Evolutionary conservation across 2,329 filamentous ascomycete species (phyloP), one percentile per base, ranked within the genome.

Genomic region (Claviceps pazoutovae): DNA sequence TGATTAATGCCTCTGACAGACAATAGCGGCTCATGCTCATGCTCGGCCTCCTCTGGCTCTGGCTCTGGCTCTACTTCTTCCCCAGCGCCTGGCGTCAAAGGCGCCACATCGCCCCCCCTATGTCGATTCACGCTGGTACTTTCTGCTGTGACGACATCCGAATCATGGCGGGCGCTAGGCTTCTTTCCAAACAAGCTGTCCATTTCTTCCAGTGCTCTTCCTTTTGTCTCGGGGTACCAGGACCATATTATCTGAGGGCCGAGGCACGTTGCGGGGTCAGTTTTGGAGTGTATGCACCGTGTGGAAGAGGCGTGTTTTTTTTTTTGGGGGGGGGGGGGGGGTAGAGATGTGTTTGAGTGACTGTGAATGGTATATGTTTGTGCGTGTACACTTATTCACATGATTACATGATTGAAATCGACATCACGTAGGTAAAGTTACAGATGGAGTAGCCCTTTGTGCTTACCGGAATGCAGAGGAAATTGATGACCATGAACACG

Each of bases 401-500:
- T 34, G 9, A 34, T 11, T 21, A 21, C 21, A 21, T 21, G 21
- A 21, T 21, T 9, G 26, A 30, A 34, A 11, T 34, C 3, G 30
- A 9, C 3, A 34, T 34, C 30, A 1, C 3, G 3, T 34, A 11
- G 9, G 30, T 2, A 11, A 9, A 34, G 4, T 11, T 3, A 11
- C 9, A 11, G 30, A 34, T 11, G 2, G 30, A 34, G 3, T 11
- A 34, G 9, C 30, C 9, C 30, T 9, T 34, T 11, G 1, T 34
- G 9, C 56, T 17, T 52, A 56, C 57, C 37, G 57, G 56, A 3
- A 53, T 51, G 26, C 46, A 46, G 17, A 23, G 17, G 39, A 51
- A 49, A 36, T 54, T 51, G 41, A 52, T 34, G 49, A 53, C 65
- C 70, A 78, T 77, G 58, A 80, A 80, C 54, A 79, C 74, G 56